Evolutionary conservation across 306 rosid species (phyloP), one percentile per base, ranked within the genome.

Genomic region (Gastrolobium villosum): DNA sequence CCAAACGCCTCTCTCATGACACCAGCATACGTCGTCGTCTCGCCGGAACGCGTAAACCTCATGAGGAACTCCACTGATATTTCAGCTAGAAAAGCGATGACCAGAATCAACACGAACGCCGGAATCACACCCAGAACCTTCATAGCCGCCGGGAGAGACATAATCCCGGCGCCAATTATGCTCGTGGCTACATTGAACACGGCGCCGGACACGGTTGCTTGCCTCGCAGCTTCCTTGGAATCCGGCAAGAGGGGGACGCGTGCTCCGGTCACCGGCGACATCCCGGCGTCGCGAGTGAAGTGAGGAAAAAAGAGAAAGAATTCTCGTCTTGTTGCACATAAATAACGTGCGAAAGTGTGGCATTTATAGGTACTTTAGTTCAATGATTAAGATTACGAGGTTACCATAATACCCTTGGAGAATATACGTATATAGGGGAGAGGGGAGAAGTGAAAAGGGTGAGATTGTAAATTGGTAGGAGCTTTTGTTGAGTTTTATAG

Each of bases 101-200:
- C 66, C 55, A 88, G 49, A 49, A 95, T 91, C 72, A 95, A 75
- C 30, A 77, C 15, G 44, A 91, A 61, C 8, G 92, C 96, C 26
- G 99, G 98, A 56, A 95, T 64, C 30, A 95, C 89, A 0, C 99
- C 99, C 0, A 95, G 83, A 48, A 95, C 96, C 81, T 92, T 93
- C 15, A 95, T 26, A 3, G 99, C 91, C 14, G 91, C 93, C 67
- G 99, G 99, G 9, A 95, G 88, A 28, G 99, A 93, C 98, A 93
- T 95, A 1, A 95, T 95, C n/a, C 99, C 98, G 6, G 97, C 99
- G 2, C 99, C 99, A 8, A 95, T 95, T 15, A 91, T 82, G 84
- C 87, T 93, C 9, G 96, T 95, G 0, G 99, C 87, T 2, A 95
- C 89, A 50, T 95, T 95, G 84, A 92, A 91, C 77, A 95, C 96